Evolutionary conservation across 306 rosid genomes (phyloP).

Genomic region (Amphicarpaea edgeworthii): DNA sequence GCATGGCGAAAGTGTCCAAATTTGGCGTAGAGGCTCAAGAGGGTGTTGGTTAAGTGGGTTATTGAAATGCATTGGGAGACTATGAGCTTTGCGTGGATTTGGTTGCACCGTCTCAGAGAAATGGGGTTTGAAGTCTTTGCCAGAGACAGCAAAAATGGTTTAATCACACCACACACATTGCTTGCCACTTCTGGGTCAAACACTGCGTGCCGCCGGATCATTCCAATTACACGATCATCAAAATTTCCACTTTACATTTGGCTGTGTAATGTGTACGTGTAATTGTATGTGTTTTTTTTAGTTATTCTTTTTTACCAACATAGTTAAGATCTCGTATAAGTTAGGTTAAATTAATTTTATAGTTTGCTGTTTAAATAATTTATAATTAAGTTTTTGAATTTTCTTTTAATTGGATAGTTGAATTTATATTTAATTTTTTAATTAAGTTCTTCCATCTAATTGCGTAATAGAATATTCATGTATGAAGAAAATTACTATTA

Average conservation of each 20-base stretch:
- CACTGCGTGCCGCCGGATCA: slow-evolving; percentile 29
- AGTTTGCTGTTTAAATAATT: no score
- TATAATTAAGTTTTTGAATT: no score
- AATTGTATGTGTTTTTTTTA: no score
- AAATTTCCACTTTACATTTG: neutral
- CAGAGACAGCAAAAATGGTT: slow-evolving; percentile 47
- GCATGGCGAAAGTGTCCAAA: slow-evolving; percentile 49
- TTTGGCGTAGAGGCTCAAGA: slow-evolving; percentile 48
- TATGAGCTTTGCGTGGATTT: slow-evolving; percentile 58
- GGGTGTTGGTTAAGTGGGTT: slow-evolving; percentile 56
- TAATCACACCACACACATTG: slow-evolving; percentile 10
- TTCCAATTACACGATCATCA: slow-evolving; percentile 8
- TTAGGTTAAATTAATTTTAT: no score
- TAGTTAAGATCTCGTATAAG: no score
- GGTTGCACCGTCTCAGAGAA: slow-evolving; percentile 54
- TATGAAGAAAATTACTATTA: no score
- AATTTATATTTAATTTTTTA: no score
- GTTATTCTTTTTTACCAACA: no score
- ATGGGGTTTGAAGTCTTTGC: slow-evolving; percentile 43
- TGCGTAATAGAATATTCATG: no score
- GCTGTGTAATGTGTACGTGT: no score
- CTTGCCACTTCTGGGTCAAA: neutral
- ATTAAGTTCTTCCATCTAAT: no score
- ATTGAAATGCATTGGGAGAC: slow-evolving; percentile 53
- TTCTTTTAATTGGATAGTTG: no score